Evolutionary conservation across 169 alveolate genomes (phyloP).

Genomic region (Toxoplasma gondii): DNA sequence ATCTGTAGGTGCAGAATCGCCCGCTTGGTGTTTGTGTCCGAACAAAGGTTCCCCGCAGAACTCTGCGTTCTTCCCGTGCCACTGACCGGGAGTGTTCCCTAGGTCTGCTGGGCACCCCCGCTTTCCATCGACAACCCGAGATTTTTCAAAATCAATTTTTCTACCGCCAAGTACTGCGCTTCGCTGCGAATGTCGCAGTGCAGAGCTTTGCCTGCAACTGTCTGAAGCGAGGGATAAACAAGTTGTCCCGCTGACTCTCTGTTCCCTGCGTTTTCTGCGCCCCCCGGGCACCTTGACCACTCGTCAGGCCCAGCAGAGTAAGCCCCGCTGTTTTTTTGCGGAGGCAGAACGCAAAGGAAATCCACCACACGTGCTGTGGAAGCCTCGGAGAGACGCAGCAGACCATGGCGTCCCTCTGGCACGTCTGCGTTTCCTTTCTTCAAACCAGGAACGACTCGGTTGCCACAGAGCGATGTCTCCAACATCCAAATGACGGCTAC

Average conservation of each 20-base stretch:
- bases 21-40: too few species aligned
- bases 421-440: neutral
- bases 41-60: too few species aligned
- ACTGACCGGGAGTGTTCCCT: too few species aligned
- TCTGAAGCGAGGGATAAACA: neutral
- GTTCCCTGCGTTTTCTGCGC: neutral
- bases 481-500: conserved; percentile 47
- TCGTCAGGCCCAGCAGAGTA: neutral
- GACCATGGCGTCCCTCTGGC: conserved; percentile 27
- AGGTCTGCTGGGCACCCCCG: too few species aligned
- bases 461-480: conserved; percentile 27
- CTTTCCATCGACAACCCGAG: neutral
- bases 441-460: conserved; percentile 30
- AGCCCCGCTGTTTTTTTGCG: neutral
- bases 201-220: neutral
- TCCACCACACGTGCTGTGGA: neutral
- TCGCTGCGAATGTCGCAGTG: conserved; percentile 29
- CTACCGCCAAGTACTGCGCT: conserved; percentile 17
- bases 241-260: neutral
- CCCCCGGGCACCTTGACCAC: neutral
- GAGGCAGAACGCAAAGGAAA: neutral
- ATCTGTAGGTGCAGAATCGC: too few species aligned
- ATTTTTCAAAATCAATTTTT: neutral
- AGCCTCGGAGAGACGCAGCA: neutral
- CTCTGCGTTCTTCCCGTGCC: too few species aligned